These are phyloP conservation scores for Kodamaea restingae DNA, from an alignment of 805 yeast species.

Conservation along the genomic window DNA sequence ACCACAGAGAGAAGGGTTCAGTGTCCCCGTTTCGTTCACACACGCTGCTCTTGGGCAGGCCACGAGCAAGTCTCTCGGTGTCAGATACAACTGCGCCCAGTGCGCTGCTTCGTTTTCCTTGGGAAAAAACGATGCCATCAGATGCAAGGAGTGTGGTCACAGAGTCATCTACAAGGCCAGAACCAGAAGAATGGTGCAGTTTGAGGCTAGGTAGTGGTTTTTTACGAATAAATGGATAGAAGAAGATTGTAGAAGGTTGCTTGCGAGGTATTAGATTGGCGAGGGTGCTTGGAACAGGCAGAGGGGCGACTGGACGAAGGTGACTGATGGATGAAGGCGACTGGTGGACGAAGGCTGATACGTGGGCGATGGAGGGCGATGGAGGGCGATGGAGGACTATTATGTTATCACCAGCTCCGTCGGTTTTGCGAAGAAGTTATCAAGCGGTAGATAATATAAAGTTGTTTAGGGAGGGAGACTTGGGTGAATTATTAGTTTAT, in stretches of 20 bases:
- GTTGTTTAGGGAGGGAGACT: no score
- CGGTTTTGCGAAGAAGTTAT: no score
- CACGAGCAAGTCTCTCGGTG: slow-evolving; percentile 63
- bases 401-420: no score
- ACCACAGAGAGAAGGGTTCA: slow-evolving; percentile 79
- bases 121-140: slow-evolving; percentile 90
- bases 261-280: not conserved
- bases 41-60: slow-evolving; percentile 83
- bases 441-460: no score
- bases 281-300: not conserved
- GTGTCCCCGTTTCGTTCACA: slow-evolving; percentile 70
- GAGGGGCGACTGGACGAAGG: no score
- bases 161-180: slow-evolving; percentile 96
- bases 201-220: slow-evolving; percentile 33
- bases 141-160: slow-evolving; percentile 98
- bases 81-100: slow-evolving; percentile 92
- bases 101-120: slow-evolving; percentile 88
- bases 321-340: no score
- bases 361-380: no score
- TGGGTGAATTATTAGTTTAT: no score
- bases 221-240: not conserved
- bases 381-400: no score
- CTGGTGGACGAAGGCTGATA: no score
- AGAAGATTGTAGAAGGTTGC: no score
- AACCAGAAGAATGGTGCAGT: slow-evolving; percentile 88